phyloP scores from a whole-genome alignment of 2,329 filamentous ascomycete genomes.

The Penicillium occitanis region DNA sequence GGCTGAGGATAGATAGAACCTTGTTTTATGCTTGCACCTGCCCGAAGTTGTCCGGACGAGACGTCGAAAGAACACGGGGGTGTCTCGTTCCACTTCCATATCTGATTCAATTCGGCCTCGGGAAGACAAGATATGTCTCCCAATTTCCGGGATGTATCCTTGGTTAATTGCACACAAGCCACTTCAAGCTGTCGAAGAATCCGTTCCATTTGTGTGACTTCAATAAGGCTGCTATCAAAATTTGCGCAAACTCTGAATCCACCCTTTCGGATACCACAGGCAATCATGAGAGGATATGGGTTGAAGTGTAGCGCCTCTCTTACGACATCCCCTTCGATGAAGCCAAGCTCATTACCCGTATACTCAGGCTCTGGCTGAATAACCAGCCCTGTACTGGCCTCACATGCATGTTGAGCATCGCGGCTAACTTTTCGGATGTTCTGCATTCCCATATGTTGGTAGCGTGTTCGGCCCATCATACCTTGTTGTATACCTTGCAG shows the following conservation, averaged over 20 bases:
- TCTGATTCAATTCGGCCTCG: conserved; percentile 39
- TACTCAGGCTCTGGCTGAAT: conserved; percentile 43
- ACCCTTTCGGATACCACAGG: conserved; percentile 44
- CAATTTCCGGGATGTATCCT: conserved; percentile 28
- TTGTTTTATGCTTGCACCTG: background rate
- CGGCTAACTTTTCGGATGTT: conserved; percentile 46
- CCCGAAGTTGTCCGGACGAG: conserved; percentile 22
- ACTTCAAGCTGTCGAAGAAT: conserved; percentile 40
- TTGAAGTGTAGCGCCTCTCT: conserved; percentile 46
- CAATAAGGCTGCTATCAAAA: conserved; percentile 43
- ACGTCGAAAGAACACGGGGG: conserved; percentile 39
- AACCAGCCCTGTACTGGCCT: conserved; percentile 38
- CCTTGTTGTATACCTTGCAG: conserved; percentile 35
- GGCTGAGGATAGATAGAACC: conserved; percentile 34
- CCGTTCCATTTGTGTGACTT: conserved; percentile 38
- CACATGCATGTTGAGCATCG: conserved; percentile 41
- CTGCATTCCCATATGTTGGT: conserved; percentile 53
- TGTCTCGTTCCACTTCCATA: conserved; percentile 46
- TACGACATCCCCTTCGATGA: conserved; percentile 37
- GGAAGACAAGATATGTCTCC: conserved; percentile 42
- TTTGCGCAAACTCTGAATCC: conserved; percentile 48
- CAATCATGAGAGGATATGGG: conserved; percentile 53
- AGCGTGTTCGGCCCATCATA: conserved; percentile 41
- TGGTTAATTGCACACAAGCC: conserved; percentile 22
- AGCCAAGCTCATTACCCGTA: conserved; percentile 39